Evolutionary conservation across 1,139 yeast species (phyloP), one percentile per base, ranked within the genome.

Genomic region (Kurtzmaniella quercitrusa): DNA sequence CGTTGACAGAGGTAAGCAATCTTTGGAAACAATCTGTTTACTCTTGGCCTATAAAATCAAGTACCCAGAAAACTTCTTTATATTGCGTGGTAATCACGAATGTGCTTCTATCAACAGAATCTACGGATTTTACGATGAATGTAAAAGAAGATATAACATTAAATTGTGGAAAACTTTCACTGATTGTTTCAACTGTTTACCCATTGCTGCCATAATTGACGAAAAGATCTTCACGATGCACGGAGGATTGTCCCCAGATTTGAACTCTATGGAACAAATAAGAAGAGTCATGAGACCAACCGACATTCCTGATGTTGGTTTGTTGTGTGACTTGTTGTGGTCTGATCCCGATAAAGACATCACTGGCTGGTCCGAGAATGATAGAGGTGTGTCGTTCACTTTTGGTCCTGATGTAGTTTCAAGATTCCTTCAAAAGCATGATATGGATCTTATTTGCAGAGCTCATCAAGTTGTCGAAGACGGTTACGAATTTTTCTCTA

Each of bases 401-500:
- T 93, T 93, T 70, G 98, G 98, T 14, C 97, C 97, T 11, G 98
- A 89, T 63, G 97, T 89, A 44, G 97, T 91, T 45, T 85, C 95
- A 48, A 76, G 97, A 63, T 91, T 91, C 63, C 71, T 91, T 63
- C 96, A 89, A 63, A 91, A 88, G 60, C 97, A 89, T 65, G 98
- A 89, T 62, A 86, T 93, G 91, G 98, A 93, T 65, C 80, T 93
- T 59, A 88, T 93, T 59, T 91, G 98, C 71, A 80, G 98, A 63
- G 98, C 98, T 38, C 98, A 93, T 73, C 97, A 91, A 71, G 98
- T 93, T 48, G 98, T 93, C 49, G 98, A 93, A 69, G 98, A 93
- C 66, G 98, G 98, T 50, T 93, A 93, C 66, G 98, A 93, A 71
- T 93, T 93, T 63, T 93, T 93, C 66, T 82, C 93, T 48, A 91